phyloP scores from a whole-genome alignment of 1,139 yeast genomes.

The Kluyveromyces marxianus region DNA sequence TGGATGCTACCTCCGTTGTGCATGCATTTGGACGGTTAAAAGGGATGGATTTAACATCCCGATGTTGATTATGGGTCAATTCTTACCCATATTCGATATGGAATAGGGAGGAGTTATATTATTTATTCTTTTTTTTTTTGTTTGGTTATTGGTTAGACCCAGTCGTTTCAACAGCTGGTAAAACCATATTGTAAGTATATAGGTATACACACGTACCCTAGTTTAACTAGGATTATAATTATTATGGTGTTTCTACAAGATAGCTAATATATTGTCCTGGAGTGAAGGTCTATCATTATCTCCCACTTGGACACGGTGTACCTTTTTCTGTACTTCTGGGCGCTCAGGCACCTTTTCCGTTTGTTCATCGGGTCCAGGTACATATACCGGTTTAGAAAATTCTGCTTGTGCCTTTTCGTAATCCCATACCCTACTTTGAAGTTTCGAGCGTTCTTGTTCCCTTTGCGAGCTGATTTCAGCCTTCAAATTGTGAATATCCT shows the following conservation, averaged over 20 bases:
- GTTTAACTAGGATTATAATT: too few species aligned
- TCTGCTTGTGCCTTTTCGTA: conserved; percentile 42
- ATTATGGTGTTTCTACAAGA: not conserved
- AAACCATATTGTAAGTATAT: too few species aligned
- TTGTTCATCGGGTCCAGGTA: conserved; percentile 11
- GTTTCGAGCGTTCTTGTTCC: conserved; percentile 24
- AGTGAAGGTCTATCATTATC: not conserved
- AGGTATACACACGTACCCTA: too few species aligned
- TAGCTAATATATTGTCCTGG: conserved; percentile 1
- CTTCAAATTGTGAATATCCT: conserved; percentile 32
- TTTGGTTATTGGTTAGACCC: not conserved
- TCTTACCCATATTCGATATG: conserved; percentile 52
- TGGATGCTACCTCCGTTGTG: conserved; percentile 40
- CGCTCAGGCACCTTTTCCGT: not conserved
- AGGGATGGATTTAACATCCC: conserved; percentile 89
- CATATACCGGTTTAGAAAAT: conserved; percentile 36
- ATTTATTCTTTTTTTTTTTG: not conserved
- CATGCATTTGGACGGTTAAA: conserved; percentile 83
- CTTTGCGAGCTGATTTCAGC: conserved; percentile 30
- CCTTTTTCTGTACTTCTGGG: not conserved
- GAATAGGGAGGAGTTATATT: conserved; percentile 5
- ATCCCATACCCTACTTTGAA: conserved; percentile 47
- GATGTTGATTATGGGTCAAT: conserved; percentile 87
- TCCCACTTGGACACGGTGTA: conserved; percentile 1
- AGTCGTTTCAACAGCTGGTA: too few species aligned